Base-by-base conservation (phyloP, 2,329 filamentous ascomycete species). In the Sclerotinia trifoliorum region DNA sequence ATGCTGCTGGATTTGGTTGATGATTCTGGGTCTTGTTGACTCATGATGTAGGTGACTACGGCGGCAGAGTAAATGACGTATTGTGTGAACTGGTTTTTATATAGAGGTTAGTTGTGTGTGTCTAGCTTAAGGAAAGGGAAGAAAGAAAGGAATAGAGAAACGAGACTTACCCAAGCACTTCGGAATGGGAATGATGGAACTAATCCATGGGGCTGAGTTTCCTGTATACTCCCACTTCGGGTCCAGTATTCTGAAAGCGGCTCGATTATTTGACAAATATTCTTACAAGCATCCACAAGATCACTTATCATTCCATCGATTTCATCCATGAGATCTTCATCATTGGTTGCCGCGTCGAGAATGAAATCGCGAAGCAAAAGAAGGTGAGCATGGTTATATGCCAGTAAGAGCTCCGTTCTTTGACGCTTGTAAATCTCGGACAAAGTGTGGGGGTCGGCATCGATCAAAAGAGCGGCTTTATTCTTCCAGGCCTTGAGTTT, bases 141-240 rank as follows among this genome's bases (percentile, higher is more conserved):
- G 5, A 13, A 32, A 48, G 26, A 3, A 29, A 7, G 5, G 4
- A 39, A 2, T 11, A 10, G 15, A 39, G 17, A 39, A 24, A 39
- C 11, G 7, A 39, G 35, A 42, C 46, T 39, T 51, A 51, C 60
- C 60, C 60, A 63, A 42, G 29, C 60, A 21, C 48, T 51, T 51
- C 60, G 48, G 35, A 51, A 51, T 19, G 29, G 3, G 4, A 39
- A 2, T 13, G 60, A 51, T 39, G 21, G 5, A 11, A 24, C 32
- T 1, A 26, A 51, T 11, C 39, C 54, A 24, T 15, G 1, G 11
- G n/a, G 29, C 15, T 11, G n/a, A 44, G 3, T 39, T 3, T 21
- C 15, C 8, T 1, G 52, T 19, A 15, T n/a, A 35, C 19, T 55
- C 32, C n/a, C 13, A 21, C 3, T n/a, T 56, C 29, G 6, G 11